These are phyloP conservation scores for Globisporangium canariense DNA, from an alignment of 352 stramenopile species.

Conservation along the genomic window DNA sequence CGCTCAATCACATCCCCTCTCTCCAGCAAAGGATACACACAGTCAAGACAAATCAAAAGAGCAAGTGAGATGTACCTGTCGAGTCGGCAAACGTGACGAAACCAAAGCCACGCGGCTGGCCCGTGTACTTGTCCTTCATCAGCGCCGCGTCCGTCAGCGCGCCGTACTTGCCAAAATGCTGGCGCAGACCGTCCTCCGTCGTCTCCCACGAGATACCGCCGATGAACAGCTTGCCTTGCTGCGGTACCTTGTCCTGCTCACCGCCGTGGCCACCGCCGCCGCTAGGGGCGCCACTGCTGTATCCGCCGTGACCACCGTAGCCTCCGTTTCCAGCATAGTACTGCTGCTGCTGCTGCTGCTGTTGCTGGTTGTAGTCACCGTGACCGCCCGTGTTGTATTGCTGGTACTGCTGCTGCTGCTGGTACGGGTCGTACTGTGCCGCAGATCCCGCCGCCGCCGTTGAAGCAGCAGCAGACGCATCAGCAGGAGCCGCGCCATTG, in stretches of 20 bases:
- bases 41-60: constrained; percentile 4
- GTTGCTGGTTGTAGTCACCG: constrained; percentile 19
- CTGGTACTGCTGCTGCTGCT: constrained; percentile 34
- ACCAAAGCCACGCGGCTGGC: constrained; percentile 89
- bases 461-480: neutral
- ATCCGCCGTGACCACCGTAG: constrained; percentile 14
- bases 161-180: constrained; percentile 89
- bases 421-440: constrained; percentile 30
- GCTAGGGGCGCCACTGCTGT: constrained; percentile 5
- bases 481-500: constrained; percentile 11
- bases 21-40: neutral
- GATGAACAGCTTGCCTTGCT: constrained; percentile 89
- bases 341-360: constrained; percentile 12
- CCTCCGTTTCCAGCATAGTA: constrained; percentile 13
- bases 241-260: constrained; percentile 15
- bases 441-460: neutral
- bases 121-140: constrained; percentile 94
- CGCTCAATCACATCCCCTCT: neutral
- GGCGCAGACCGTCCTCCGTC: constrained; percentile 88
- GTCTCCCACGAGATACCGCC: constrained; percentile 91
- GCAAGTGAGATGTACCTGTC: constrained; percentile 45
- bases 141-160: constrained; percentile 82
- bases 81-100: constrained; percentile 93
- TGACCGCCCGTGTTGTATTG: constrained; percentile 33
- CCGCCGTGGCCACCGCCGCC: neutral